Evolutionary conservation across 192 early-diverging fungal species (phyloP), one percentile per base, ranked within the genome.

Genomic region (Coemansia reversa): DNA sequence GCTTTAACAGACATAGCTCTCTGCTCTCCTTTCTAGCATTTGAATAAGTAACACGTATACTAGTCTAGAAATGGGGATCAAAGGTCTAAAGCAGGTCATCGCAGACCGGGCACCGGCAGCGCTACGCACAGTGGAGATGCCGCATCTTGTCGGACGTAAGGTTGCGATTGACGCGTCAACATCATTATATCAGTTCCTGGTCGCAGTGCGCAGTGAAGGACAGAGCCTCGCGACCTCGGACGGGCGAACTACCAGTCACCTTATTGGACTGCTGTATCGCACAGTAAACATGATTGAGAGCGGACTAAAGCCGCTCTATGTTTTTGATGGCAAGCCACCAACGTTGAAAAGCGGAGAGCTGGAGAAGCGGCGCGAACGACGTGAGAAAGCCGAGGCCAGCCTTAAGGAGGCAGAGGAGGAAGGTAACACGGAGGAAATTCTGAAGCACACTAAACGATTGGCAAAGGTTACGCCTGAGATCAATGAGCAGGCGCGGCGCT

Each of bases 291-390:
- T 99, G 94, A 84, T 97, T 0, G 95, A 99, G 62, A 94, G 89
- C 59, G 97, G 97, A 25, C 89, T 99, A 64, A 97, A 97, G 75
- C 95, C 95, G 0, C 82, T 90, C 1, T 99, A 99, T 75, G 95
- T 99, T 27, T 99, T 99, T 83, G 97, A 99, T 74, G 97, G 97
- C 58, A 96, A 96, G 65, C 95, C 97, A 29, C 97, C 97, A 5
- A 87, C 72, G 0, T 67, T 99, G 75, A 99, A 99, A 70, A 87
- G 88, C 9, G 90, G 89, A 47, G 95, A 99, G 84, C 81, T 93
- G 51, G 87, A 88, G 0, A 89, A 91, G 75, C 85, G 92, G 51
- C 79, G 84, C 27, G 87, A 89, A 45, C 82, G 86, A 57, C 86
- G 90, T n/a, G 84, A 85, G 53, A 88, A 89, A 59, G 92, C 92